Base-by-base conservation (phyloP, 495 filamentous ascomycete species). In the Penicillium soppii region DNA sequence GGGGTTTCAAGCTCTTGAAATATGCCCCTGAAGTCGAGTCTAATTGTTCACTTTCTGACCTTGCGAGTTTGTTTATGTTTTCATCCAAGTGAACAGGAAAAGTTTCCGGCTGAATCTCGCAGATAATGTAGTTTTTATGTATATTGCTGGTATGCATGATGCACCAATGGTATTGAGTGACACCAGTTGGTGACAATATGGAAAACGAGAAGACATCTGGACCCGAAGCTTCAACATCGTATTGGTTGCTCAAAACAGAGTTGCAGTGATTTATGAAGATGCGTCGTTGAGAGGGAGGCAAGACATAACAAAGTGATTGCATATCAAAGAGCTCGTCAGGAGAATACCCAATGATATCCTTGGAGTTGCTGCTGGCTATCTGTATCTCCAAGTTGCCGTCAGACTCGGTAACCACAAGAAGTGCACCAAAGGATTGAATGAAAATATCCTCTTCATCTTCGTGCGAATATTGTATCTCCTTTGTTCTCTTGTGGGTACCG, bases 121-220 rank as follows among this genome's bases (percentile, higher is more conserved):
- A 95, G 19, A 95, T 87, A 20, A 94, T 72, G 23, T 88, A 82
- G 0, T 68, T 63, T 16, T 77, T 68, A 52, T 87, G 81, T 0
- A 65, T 62, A 21, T 78, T 70, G 47, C 80, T 85, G 21, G 85
- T 79, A 65, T 95, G 91, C 65, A 95, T 87, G 19, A 89, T 90
- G 65, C 90, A 94, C 91, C 91, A 95, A 5, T 92, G 61, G 59
- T 87, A 88, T 23, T 81, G 70, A 4, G 69, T 68, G 53, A 59
- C 73, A 25, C 66, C 67, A 10, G 56, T 51, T 1, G 81, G 77
- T 1, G 73, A 65, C 12, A 76, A 74, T 17, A 95, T 72, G 4
- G 82, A 81, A 30, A 95, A 71, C 19, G 80, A 85, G 55, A 96
- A 92, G 12, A 95, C 83, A 54, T 96, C 90, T 0, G 90, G 90